A percentile compares a stretch with the other conserved stretches of the same genome.
Evolutionary conservation across 352 stramenopile species (phyloP).

Genomic region (Elongisporangium senticosum): DNA sequence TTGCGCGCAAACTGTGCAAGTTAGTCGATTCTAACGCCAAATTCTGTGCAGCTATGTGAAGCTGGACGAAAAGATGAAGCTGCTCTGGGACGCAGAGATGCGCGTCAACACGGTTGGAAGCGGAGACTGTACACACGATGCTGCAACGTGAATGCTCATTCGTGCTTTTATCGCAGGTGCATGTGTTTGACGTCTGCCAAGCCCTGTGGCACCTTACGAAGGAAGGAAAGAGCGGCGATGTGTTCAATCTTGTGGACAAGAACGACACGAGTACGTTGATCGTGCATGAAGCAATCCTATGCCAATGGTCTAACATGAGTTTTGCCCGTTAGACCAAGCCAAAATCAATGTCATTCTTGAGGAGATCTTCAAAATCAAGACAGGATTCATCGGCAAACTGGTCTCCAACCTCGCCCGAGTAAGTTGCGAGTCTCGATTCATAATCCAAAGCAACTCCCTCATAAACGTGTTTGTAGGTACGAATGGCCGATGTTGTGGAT

Average conservation of each 20-base stretch:
- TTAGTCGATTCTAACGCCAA: neutral
- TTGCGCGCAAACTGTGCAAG: neutral
- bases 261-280: conserved; percentile 72
- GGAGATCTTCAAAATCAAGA: conserved; percentile 77
- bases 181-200: conserved; percentile 72
- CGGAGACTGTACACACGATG: neutral
- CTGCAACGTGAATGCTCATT: too few species aligned
- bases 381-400: conserved; percentile 82
- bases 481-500: conserved; percentile 76
- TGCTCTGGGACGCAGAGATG: conserved; percentile 85
- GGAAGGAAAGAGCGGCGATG: conserved; percentile 37
- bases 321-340: conserved; percentile 41
- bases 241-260: conserved; percentile 86
- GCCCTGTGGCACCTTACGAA: conserved; percentile 73
- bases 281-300: neutral
- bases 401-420: conserved; percentile 76
- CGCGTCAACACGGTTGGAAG: conserved; percentile 69
- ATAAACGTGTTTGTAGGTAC: too few species aligned
- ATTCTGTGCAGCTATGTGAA: conserved; percentile 56
- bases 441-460: neutral
- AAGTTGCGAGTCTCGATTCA: neutral
- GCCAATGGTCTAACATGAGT: conserved; percentile 1
- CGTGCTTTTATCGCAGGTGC: conserved; percentile 34
- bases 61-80: conserved; percentile 84
- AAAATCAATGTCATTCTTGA: conserved; percentile 76